phyloP scores from a whole-genome alignment of 2,329 filamentous ascomycete genomes.

The Monosporascus sp. region DNA sequence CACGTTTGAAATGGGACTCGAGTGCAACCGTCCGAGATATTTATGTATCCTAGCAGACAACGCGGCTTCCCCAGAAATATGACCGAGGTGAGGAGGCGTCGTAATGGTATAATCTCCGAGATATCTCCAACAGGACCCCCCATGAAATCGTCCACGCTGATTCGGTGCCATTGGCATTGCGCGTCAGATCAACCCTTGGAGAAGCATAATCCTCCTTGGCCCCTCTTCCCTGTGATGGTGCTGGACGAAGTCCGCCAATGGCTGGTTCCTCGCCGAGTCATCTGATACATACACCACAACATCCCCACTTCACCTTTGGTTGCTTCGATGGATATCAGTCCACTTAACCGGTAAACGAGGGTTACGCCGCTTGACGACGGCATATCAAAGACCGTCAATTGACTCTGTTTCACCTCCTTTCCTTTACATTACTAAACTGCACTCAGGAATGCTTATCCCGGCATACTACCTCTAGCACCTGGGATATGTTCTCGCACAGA shows the following conservation, averaged over 20 bases:
- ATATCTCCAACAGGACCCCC: background rate
- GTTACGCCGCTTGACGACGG: background rate
- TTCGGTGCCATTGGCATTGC: background rate
- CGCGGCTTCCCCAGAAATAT: background rate
- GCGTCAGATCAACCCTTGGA: background rate
- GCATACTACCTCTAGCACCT: too few relatives aligned
- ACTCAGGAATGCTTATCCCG: too few relatives aligned
- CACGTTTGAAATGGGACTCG: background rate
- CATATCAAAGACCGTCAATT: background rate
- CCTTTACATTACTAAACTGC: too few relatives aligned
- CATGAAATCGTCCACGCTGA: background rate
- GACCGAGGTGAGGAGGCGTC: background rate
- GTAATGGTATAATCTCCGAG: background rate
- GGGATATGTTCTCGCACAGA: too few relatives aligned
- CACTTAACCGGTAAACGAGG: background rate
- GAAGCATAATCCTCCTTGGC: background rate
- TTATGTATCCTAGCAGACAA: background rate
- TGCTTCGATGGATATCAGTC: background rate
- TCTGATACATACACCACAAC: background rate
- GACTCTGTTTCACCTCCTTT: too few relatives aligned
- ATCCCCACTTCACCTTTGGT: background rate
- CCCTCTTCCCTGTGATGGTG: background rate
- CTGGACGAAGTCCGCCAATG: background rate
- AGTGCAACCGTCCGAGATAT: background rate
- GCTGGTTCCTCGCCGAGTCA: background rate